Base-by-base conservation (phyloP, 345 rosid genomes). In the Syzygium grande region DNA sequence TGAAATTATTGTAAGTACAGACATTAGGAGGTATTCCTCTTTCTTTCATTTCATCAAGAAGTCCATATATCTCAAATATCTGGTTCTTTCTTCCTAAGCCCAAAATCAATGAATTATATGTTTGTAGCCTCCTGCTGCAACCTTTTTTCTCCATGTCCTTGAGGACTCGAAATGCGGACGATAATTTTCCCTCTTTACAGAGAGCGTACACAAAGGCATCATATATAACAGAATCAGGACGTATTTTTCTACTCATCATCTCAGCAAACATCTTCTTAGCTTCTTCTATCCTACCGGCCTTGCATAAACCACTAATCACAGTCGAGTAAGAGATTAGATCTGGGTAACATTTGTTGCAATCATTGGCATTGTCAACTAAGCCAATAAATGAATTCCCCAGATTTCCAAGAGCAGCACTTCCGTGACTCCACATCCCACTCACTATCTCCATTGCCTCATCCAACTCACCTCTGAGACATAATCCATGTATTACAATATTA, bases 71-170 rank as follows among this genome's bases (percentile, higher is more conserved):
- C 91, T 98, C 99, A 94, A 96, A 98, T 91, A 93, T 91, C 91
- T 96, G 97, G 78, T 93, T 92, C 92, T 95, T 92, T 86, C 91
- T 96, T 86, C 97, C 99, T 23, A 96, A 92, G 38, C 98, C 98
- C 84, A 92, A 90, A 88, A 96, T 96, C 90, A 98, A 90, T 27
- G 98, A 96, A 91, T 98, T 96, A 90, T 96, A 98, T 55, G 99
- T 96, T 85, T 93, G 97, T 27, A 96, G 84, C 91, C 92, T 96
- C 93, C 93, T 98, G 89, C 88, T 92, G 89, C 96, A 98, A 84
- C 98, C 97, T 86, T 89, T 95, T 91, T 94, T 94, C 93, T 96
- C 99, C 99, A 98, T 98, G 88, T 98, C 99, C 91, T 96, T 96
- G 61, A 98, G 99, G 87, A 98, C 96, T 77, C 95, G 96, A 90